Evolutionary conservation across 2,329 filamentous ascomycete genomes (phyloP), one percentile per base, ranked within the genome.

Genomic region (Hypoxylon sp.): DNA sequence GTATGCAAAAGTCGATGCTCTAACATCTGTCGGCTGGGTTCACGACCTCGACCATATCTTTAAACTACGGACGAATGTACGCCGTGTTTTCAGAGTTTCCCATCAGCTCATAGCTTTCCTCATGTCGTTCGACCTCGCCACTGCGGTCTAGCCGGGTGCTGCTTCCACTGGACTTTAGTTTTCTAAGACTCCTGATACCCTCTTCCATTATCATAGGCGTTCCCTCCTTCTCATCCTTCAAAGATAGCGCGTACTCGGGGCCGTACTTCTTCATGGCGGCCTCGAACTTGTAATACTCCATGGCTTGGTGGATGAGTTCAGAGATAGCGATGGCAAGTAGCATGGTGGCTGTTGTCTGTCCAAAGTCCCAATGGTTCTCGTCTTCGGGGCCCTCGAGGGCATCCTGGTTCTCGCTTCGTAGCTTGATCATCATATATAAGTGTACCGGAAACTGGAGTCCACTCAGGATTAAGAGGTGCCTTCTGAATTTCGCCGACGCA

Each of bases 291-390:
- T 47, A 1, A 29, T 48, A 57, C 16, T 29, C 13, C 3, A 44
- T 11, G 11, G 11, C 44, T 12, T 57, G 49, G 20, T 45, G 45
- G 9, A 59, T 9, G 2, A 59, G 42, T 23, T 59, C 35, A 3
- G 21, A 26, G 17, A 59, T 9, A n/a, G 56, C 50, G 43, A 57
- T 63, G 8, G 13, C 21, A 20, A 61, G 54, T n/a, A 61, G 35
- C n/a, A 61, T 27, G n/a, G 25, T 49, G 5, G 56, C 59, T 17
- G 59, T 61, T n/a, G 59, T 61, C 45, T 61, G 59, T 4, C 59
- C 59, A 31, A 62, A 60, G 30, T 62, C 59, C 57, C 59, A 60
- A 2, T 25, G 19, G 34, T 60, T 56, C 31, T 62, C 59, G 25
- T 21, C 36, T 23, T 55, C 48, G 2, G 30, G 21, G n/a, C 43